phyloP scores from a whole-genome alignment of 768 basidiomycete genomes.

The Rossbeevera mucosa region DNA sequence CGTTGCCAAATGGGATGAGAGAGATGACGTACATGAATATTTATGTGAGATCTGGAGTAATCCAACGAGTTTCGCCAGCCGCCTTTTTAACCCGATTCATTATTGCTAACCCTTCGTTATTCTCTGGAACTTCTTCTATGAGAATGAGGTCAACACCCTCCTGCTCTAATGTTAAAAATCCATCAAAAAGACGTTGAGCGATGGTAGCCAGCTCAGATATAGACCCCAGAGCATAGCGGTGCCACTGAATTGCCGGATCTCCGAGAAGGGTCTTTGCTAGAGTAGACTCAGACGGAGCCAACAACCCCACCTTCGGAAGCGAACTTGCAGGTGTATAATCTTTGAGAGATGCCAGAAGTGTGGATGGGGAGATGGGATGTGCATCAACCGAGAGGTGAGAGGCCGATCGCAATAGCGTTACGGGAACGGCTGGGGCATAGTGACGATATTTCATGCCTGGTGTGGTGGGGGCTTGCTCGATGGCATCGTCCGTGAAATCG shows the following conservation, averaged over 20 bases:
- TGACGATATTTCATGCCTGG: constrained; percentile 99
- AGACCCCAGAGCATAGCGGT: constrained; percentile 47
- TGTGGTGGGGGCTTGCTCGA: constrained; percentile 82
- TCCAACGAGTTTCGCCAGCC: constrained; percentile 52
- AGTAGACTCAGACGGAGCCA: constrained; percentile 58
- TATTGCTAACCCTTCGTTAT: constrained; percentile 81
- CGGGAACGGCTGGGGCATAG: constrained; percentile 88
- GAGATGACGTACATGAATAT: constrained; percentile 13
- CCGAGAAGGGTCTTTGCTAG: constrained; percentile 28
- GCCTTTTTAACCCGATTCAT: constrained; percentile 95
- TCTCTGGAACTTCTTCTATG: constrained; percentile 79
- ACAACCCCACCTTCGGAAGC: constrained; percentile 54
- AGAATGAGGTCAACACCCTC: constrained; percentile 77
- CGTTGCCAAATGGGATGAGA: not conserved
- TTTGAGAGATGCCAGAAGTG: constrained; percentile 44
- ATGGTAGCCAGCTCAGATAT: constrained; percentile 56
- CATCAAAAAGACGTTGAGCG: constrained; percentile 84
- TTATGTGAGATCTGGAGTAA: constrained; percentile 16
- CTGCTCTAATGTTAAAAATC: constrained; percentile 73
- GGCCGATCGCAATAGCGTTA: constrained; percentile 62
- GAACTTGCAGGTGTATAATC: constrained; percentile 5
- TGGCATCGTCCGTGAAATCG: constrained; percentile 65
- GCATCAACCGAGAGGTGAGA: constrained; percentile 38
- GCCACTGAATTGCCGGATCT: constrained; percentile 47
- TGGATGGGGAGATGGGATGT: constrained; percentile 26